A percentile compares a stretch with the other conserved stretches of the same genome.
phyloP scores from a whole-genome alignment of 176 grass and related monocot species.

The Phyllostachys edulis region DNA sequence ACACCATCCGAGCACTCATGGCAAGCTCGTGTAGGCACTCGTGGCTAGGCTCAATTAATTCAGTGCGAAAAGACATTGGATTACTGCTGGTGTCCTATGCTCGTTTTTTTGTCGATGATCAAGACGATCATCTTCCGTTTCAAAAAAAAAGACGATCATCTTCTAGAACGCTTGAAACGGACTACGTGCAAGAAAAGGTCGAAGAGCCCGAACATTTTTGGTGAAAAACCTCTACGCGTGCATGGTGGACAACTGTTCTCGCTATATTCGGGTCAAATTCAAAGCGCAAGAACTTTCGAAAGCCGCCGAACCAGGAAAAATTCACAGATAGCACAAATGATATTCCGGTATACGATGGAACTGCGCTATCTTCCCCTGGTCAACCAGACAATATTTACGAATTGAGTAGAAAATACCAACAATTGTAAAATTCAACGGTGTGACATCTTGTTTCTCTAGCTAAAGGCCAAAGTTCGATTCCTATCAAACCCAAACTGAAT shows the following conservation, averaged over 20 bases:
- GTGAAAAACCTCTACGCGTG: neutral
- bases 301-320: neutral
- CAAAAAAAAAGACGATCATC: neutral
- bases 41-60: neutral
- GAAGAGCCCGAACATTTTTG: neutral
- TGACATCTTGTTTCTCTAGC: no score
- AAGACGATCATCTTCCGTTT: neutral
- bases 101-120: neutral
- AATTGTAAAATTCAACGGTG: no score
- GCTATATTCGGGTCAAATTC: neutral
- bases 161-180: neutral
- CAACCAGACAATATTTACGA: no score
- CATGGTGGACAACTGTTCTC: neutral
- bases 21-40: neutral
- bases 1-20: neutral
- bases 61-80: neutral
- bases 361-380: no score
- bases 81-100: neutral
- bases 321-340: neutral
- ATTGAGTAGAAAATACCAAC: no score
- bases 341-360: no score
- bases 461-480: no score
- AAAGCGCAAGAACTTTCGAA: neutral
- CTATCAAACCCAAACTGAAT: no score
- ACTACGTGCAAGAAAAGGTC: neutral